Base-by-base conservation (phyloP, 805 yeast genomes). In the Candida dajiaensis region DNA sequence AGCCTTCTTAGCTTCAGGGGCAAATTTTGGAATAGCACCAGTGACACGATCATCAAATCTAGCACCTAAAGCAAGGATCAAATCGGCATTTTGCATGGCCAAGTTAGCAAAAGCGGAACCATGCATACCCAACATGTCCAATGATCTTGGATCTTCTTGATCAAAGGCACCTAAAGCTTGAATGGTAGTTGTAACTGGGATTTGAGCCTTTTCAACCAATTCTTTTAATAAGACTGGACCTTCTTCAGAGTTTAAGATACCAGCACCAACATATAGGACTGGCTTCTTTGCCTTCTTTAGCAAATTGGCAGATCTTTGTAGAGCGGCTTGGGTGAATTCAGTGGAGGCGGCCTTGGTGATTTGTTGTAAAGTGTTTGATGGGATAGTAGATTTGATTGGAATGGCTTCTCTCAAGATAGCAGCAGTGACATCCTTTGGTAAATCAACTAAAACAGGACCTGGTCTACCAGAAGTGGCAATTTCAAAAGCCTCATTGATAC, bases 41-140 rank as follows among this genome's bases (percentile, higher is more conserved):
- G 99, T 94, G 58, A 94, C 99, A 75, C 99, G 90, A 73, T 94
- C 99, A 70, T 94, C 99, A 61, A 94, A 94, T 67, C 99, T 81
- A 33, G 98, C 96, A 64, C 99, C 99, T 39, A 94, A 74, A 16
- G 98, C 98, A 52, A 94, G 70, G 63, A 94, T 88, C 59, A 90
- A 72, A 69, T 94, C 99, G 37, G 98, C 96, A 49, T 81, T 75
- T 73, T 94, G 99, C 57, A 94, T 84, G 44, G 98, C 95, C 61
- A 85, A 66, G 75, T 94, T 94, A 57, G 99, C 99, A 58, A 89
- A 89, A 43, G 89, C 97, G 50, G 83, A 77, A 54, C 99, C 99
- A 69, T 94, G 99, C 99, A 94, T 94, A 59, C 99, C 99, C 56
- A 94, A 78, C 95, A 94, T 89, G 68, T 92, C 97, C 55, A 94